phyloP scores from a whole-genome alignment of 202 grass and related monocot genomes.

The Zoysia matrella region DNA sequence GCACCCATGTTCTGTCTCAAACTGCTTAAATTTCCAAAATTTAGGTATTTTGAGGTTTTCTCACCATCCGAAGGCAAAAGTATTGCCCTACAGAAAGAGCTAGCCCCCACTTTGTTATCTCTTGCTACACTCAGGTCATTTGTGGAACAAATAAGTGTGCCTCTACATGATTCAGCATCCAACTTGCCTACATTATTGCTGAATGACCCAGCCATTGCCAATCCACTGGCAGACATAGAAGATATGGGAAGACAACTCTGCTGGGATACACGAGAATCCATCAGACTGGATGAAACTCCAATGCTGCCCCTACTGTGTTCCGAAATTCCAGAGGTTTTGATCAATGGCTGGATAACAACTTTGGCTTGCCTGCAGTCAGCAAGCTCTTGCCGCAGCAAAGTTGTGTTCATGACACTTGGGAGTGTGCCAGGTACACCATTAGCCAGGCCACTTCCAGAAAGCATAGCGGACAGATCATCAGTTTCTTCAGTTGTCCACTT shows the following conservation, averaged over 20 bases:
- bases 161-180: too few species aligned
- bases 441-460: conserved; percentile 42
- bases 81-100: conserved; percentile 42
- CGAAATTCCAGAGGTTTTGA: conserved; percentile 32
- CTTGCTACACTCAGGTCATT: conserved; percentile 53
- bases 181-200: too few species aligned
- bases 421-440: conserved; percentile 40
- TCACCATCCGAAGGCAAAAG: conserved; percentile 27
- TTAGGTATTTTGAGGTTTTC: conserved; percentile 60
- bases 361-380: conserved; percentile 46
- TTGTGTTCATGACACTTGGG: conserved; percentile 33
- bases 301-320: conserved; percentile 19
- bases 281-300: conserved; percentile 40
- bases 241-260: conserved; percentile 30
- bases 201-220: too few species aligned
- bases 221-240: conserved; percentile 19
- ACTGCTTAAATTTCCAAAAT: conserved; percentile 48
- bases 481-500: conserved; percentile 60
- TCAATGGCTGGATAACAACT: conserved; percentile 35
- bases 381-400: conserved; percentile 41
- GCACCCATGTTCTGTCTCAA: conserved; percentile 47
- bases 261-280: conserved; percentile 49
- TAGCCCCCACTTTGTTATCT: conserved; percentile 50
- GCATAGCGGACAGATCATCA: conserved; percentile 33
- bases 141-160: conserved; percentile 21